Base-by-base conservation (phyloP, 2,329 filamentous ascomycete genomes). In the Xylariaceae sp. region DNA sequence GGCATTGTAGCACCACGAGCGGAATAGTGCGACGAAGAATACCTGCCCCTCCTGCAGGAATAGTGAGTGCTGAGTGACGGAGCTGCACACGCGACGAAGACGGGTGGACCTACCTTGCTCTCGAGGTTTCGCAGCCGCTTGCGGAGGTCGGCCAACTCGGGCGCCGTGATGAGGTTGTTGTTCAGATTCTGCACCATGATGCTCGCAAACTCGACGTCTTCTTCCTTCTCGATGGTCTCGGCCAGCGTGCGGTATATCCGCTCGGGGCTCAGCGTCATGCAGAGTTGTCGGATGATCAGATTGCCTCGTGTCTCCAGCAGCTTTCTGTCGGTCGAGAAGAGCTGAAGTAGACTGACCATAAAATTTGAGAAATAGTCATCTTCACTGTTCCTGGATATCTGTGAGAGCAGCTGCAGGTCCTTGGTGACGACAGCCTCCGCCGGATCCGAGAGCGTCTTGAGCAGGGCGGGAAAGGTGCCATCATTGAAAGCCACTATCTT, bases 141-240 rank as follows among this genome's bases (percentile, higher is more conserved):
- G 29, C 92, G 78, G 42, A 98, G 69, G 48, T 96, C 93, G 2
- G 86, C 79, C 19, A 98, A 68, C 59, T 98, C 89, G 1, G 93
- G 92, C 0, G 93, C 92, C 2, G 93, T 98, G 45, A 98, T 95
- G 35, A 98, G 78, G 51, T 98, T 98, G 59, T 98, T 98, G 64
- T 98, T 98, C 33, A 98, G 70, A 51, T 96, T 96, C 58, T 98
- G 92, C 19, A 98, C 88, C 92, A 98, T 98, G 50, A 98, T 96
- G 55, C 90, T 95, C 12, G 92, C 90, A 60, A 98, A 98, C 57
- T 98, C 93, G 26, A 98, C 78, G 55, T 98, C 92, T 61, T 96
- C 92, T 58, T 98, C 92, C 53, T 89, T 94, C 58, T 96, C 92
- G 8, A 98, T 83, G 47, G 92, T 95, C 50, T 98, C 92, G 17